phyloP scores from a whole-genome alignment of 163 green algal species.

The Trebouxia gelatinosa region DNA sequence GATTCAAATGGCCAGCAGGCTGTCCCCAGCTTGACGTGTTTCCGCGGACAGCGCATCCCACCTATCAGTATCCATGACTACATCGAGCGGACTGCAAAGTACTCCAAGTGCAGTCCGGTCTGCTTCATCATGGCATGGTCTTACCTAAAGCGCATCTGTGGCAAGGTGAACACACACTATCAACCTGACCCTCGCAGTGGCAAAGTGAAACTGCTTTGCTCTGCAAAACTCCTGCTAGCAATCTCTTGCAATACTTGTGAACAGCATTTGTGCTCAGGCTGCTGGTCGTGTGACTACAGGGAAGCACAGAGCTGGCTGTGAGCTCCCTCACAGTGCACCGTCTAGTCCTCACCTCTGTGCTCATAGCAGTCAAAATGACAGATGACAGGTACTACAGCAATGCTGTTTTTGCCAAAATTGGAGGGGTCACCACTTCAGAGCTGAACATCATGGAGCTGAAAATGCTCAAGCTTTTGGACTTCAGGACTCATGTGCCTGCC shows the following conservation, averaged over 20 bases:
- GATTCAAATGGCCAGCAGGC: too few species aligned
- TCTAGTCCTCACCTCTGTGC: constrained; percentile 64
- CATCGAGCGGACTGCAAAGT: constrained; percentile 71
- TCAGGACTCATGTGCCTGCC: constrained; percentile 49
- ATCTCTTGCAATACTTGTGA: not conserved
- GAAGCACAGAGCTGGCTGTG: constrained; percentile 51
- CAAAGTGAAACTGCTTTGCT: not conserved
- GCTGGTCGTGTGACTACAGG: constrained; percentile 30
- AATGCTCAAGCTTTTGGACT: constrained; percentile 74
- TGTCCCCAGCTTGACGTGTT: constrained; percentile 49
- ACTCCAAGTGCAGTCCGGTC: constrained; percentile 71
- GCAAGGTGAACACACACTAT: not conserved
- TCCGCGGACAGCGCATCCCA: constrained; percentile 63
- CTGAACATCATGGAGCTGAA: constrained; percentile 78
- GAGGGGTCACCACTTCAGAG: constrained; percentile 67
- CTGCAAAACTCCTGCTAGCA: not conserved
- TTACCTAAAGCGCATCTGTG: constrained; percentile 63
- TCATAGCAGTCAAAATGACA: constrained; percentile 78
- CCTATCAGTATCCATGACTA: constrained; percentile 68
- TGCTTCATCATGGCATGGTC: constrained; percentile 72
- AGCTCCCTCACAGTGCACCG: constrained; percentile 72
- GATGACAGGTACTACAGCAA: constrained; percentile 85
- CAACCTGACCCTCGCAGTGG: not conserved
- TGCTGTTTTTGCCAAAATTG: constrained; percentile 70
- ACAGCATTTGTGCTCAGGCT: not conserved